Percentiles rank a stretch among this genome's conserved stretches.
These are phyloP conservation scores for Flaveria linearis DNA, from an alignment of 129 eudicot genomes.

Conservation along the genomic window DNA sequence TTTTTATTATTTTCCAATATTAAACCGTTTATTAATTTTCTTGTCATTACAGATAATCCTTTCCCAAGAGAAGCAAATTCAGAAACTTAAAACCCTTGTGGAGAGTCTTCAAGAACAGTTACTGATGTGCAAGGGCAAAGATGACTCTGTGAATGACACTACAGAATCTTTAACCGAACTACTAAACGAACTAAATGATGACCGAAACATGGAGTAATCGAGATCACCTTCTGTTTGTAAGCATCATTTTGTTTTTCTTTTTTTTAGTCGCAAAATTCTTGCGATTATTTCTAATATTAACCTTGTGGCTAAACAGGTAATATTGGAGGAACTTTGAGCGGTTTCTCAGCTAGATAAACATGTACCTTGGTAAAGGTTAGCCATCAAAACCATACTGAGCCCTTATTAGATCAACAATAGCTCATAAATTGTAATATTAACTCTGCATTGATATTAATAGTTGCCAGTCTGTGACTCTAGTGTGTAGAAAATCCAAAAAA, in stretches of 20 bases:
- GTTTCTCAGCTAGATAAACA: slow-evolving; percentile 17
- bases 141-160: slow-evolving; percentile 36
- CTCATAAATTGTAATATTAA: slow-evolving; percentile 36
- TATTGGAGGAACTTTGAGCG: slow-evolving; percentile 9
- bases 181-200: slow-evolving; percentile 44
- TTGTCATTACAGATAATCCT: slow-evolving; percentile 46
- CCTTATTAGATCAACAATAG: slow-evolving; percentile 19
- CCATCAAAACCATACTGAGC: slow-evolving; percentile 28
- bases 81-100: slow-evolving; percentile 50
- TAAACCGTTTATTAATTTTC: slow-evolving; percentile 13
- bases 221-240: slow-evolving; percentile 26
- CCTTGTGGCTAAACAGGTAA: slow-evolving; percentile 29
- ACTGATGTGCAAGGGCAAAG: slow-evolving; percentile 43
- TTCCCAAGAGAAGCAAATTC: slow-evolving; percentile 54
- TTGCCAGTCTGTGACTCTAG: slow-evolving; percentile 19
- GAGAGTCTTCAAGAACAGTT: slow-evolving; percentile 50
- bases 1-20: neutral
- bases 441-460: slow-evolving; percentile 22
- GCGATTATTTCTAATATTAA: slow-evolving; percentile 8
- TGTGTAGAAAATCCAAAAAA: slow-evolving; percentile 1
- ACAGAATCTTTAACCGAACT: slow-evolving; percentile 36
- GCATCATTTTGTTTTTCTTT: slow-evolving; percentile 10
- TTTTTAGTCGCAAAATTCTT: neutral
- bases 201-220: slow-evolving; percentile 42
- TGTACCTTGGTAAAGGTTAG: slow-evolving; percentile 35